A percentile compares a stretch with the other conserved stretches of the same genome.
Conservation (phyloP, 305 asterid genomes). For the Solanum chacoense region DNA sequence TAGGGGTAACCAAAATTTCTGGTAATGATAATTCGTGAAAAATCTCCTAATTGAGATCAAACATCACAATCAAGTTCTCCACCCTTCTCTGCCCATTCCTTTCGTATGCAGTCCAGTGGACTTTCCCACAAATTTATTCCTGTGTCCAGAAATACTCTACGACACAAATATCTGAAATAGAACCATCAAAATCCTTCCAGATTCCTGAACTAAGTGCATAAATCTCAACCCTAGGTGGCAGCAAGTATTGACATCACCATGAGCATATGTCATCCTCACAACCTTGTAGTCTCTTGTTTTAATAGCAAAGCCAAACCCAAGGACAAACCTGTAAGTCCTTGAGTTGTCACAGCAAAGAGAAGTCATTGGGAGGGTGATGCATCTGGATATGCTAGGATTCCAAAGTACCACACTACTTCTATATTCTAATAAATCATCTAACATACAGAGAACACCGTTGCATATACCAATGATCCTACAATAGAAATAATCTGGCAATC, state of each 20-base stretch:
- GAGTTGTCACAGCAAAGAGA: neutral
- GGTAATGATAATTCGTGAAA: slow-evolving; percentile 23
- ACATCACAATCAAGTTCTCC: slow-evolving; percentile 15
- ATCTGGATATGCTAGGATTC: neutral
- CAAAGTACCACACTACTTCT: slow-evolving; percentile 15
- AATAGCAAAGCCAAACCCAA: slow-evolving; percentile 22
- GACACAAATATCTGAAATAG: slow-evolving; percentile 8
- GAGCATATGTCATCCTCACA: slow-evolving; percentile 16
- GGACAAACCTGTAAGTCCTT: slow-evolving; percentile 1
- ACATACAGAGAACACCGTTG: slow-evolving; percentile 22
- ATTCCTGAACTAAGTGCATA: slow-evolving; percentile 3
- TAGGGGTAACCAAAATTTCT: neutral
- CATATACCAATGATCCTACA: slow-evolving; percentile 17
- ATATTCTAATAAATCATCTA: slow-evolving; percentile 19
- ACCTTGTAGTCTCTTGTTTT: slow-evolving; percentile 23
- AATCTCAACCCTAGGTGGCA: slow-evolving; percentile 26
- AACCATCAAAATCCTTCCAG: slow-evolving; percentile 13
- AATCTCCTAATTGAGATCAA: slow-evolving; percentile 19
- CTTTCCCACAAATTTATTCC: slow-evolving; percentile 12
- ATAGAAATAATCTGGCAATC: slow-evolving; percentile 1
- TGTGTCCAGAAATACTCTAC: slow-evolving; percentile 22
- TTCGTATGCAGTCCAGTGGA: slow-evolving; percentile 24
- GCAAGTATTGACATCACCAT: slow-evolving; percentile 6
- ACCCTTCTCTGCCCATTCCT: neutral
- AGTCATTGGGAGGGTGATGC: slow-evolving; percentile 9